Evolutionary conservation across 805 yeast genomes (phyloP), one percentile per base, ranked within the genome.

Genomic region (Metschnikowia gruessii): DNA sequence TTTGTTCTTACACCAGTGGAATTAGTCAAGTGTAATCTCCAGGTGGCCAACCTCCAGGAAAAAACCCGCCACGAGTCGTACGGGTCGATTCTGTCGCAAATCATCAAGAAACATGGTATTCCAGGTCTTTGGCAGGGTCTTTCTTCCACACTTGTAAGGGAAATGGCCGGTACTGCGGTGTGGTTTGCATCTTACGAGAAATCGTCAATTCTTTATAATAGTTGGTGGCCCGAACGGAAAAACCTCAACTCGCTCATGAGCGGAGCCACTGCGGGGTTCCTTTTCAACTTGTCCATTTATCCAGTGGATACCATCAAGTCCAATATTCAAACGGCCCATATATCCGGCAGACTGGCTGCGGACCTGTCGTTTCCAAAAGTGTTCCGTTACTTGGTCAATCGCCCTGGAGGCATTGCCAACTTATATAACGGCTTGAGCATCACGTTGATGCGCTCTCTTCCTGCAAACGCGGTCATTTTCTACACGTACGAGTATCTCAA

Each of bases 291-390:
- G 7, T 79, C 90, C 5, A 72, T 87, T 40, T 92, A 84, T 65
- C 98, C 98, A 0, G 86, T 89, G 0, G 98, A 92, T 62, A 89
- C 97, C 1, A 76, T 92, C 47, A 92, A 92, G 67, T 83, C 92
- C 3, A 80, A 86, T 42, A 83, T 90, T 70, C 98, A 92, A 68
- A 84, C 90, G 0, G 72, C 66, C 36, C 72, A 66, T 36, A 55
- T 69, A 3, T 55, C 63, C 12, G 38, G 50, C 18, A 37, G 50
- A 12, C 58, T 59, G 46, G 52, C 46, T 56, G 55, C 17, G 12
- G 51, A 37, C 46, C 50, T 45, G 65, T 71, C 44, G 61, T 75
- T 63, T 38, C 48, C 42, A 37, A 44, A 61, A 3, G 78, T 81
- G 6, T 75, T 63, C 38, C 50, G 41, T 41, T 44, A 60, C 3